A percentile compares a stretch with the other conserved stretches of the same genome.
These are phyloP conservation scores for Thelonectria blattea DNA, from an alignment of 2,329 filamentous ascomycete genomes.

Conservation along the genomic window DNA sequence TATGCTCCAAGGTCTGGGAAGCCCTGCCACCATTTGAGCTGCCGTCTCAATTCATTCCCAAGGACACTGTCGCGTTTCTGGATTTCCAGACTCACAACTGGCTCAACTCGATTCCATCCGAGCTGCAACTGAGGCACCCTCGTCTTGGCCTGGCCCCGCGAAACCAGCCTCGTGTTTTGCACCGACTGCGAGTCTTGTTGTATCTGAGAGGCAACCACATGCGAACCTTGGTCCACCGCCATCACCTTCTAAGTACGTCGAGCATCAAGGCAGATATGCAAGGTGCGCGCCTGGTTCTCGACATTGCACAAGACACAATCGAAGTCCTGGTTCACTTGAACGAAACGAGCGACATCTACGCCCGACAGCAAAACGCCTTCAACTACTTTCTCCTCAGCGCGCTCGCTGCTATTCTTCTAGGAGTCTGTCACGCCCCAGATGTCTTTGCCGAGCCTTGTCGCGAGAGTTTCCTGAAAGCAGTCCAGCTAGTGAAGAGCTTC, in stretches of 20 bases:
- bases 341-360: slow-evolving; percentile 38
- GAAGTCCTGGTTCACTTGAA: slow-evolving; percentile 38
- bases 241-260: slow-evolving; percentile 47
- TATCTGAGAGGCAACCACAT: slow-evolving; percentile 54
- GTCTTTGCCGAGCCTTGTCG: slow-evolving; percentile 47
- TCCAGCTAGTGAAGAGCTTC: slow-evolving; percentile 42
- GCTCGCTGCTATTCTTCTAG: slow-evolving; percentile 40
- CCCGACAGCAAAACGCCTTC: slow-evolving; percentile 37
- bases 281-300: slow-evolving; percentile 47
- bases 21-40: slow-evolving; percentile 48
- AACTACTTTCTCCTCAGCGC: slow-evolving; percentile 40
- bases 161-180: slow-evolving; percentile 45
- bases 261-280: slow-evolving; percentile 45
- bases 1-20: slow-evolving; percentile 55
- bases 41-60: slow-evolving; percentile 42
- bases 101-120: slow-evolving; percentile 52
- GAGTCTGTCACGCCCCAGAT: slow-evolving; percentile 51
- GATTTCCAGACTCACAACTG: slow-evolving; percentile 53
- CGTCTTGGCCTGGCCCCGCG: slow-evolving; percentile 43
- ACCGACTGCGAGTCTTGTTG: slow-evolving; percentile 49
- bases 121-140: slow-evolving; percentile 48
- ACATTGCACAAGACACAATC: slow-evolving; percentile 39
- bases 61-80: slow-evolving; percentile 48
- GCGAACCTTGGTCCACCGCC: slow-evolving; percentile 52
- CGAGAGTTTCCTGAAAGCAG: slow-evolving; percentile 41